Conservation (phyloP, 2,329 filamentous ascomycete species). For the Cytospora piceae region DNA sequence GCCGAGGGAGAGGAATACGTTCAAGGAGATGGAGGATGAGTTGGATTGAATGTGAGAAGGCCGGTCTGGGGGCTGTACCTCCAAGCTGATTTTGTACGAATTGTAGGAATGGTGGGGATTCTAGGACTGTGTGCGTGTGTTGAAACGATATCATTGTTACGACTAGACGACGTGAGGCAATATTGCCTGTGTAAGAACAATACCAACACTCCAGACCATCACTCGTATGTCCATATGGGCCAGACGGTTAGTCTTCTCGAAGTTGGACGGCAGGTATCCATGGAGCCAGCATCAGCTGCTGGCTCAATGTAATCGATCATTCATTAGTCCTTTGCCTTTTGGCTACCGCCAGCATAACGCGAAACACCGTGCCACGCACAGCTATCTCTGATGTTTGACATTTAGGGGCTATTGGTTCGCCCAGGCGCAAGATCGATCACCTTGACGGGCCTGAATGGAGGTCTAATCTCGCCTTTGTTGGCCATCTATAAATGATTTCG, state of each 20-base stretch:
- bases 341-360: background rate
- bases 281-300: background rate
- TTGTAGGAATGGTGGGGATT: background rate
- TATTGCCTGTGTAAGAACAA: background rate
- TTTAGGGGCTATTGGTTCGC: background rate
- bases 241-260: background rate
- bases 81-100: background rate
- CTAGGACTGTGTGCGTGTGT: background rate
- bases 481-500: background rate
- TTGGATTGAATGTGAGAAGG: background rate
- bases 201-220: background rate
- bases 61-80: background rate
- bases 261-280: background rate
- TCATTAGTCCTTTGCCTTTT: background rate
- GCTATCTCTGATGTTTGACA: background rate
- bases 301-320: background rate
- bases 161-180: background rate
- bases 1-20: slow-evolving; percentile 41
- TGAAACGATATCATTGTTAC: background rate
- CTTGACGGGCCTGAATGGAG: background rate
- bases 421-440: background rate
- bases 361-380: background rate
- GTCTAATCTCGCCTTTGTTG: background rate
- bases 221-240: background rate
- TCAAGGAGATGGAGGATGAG: slow-evolving; percentile 45